Base-by-base conservation (phyloP, 2,329 filamentous ascomycete genomes). In the Fusarium sp. region DNA sequence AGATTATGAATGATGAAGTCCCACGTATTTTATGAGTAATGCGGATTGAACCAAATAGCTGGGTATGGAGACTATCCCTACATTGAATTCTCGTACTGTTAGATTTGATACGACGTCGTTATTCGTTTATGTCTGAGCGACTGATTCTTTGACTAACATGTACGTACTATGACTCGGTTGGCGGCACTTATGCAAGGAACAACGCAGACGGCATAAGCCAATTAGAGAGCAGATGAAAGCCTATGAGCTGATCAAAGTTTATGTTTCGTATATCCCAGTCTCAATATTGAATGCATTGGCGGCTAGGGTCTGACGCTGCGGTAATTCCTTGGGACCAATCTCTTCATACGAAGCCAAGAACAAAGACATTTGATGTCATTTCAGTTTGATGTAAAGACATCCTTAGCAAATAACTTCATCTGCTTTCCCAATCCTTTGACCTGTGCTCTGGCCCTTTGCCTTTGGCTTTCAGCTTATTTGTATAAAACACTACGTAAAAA, bases 151-250 rank as follows among this genome's bases (percentile, higher is more conserved):
- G 25, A 32, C 29, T 22, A 30, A 55, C 12, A 34, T 38, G 34
- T 38, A 38, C 18, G 18, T 38, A 38, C 18, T 38, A n/a, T 38
- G 38, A 40, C 25, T 13, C 47, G 67, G 49, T 38, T 45, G 60
- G 68, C 43, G 40, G 41, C 32, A 45, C 51, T 65, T 69, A 62
- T 65, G 68, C 68, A 71, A 71, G 68, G 64, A 58, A 66, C 64
- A 65, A 46, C 46, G 45, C 27, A 51, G 56, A 27, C 29, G 60
- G 57, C 30, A 53, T 65, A 59, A 49, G 40, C 45, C 58, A 49
- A 63, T 40, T 40, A 44, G 16, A 60, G 47, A n/a, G 34, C 20
- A 45, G 48, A 64, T 55, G 48, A 62, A 46, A 51, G 65, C 62
- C 58, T 62, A 65, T 45, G 61, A 58, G 54, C 52, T 22, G 27